These are phyloP conservation scores for Cutaneotrichosporon mucoides DNA, from an alignment of 1,284 basidiomycete genomes.

Conservation along the genomic window DNA sequence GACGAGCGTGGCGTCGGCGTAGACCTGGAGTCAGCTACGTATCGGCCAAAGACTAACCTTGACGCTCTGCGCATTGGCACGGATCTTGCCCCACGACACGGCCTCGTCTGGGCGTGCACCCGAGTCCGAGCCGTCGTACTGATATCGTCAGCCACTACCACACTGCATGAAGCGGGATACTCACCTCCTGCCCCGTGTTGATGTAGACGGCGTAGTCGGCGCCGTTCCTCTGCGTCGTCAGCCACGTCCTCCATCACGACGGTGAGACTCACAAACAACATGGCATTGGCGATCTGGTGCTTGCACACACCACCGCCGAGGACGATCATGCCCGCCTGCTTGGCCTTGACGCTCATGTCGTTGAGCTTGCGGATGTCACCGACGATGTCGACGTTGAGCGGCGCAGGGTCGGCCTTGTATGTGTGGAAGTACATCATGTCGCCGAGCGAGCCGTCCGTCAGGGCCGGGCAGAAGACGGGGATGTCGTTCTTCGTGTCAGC, in stretches of 20 bases:
- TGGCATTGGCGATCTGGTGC: conserved; percentile 98
- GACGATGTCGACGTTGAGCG: conserved; percentile 88
- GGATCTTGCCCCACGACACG: conserved; percentile 98
- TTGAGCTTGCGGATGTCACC: conserved; percentile 89
- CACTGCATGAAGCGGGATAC: background rate
- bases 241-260: background rate
- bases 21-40: conserved; percentile 45
- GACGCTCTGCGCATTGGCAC: conserved; percentile 81
- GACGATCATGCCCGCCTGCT: conserved; percentile 97
- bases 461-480: conserved; percentile 95
- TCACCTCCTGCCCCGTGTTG: conserved; percentile 88
- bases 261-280: conserved; percentile 75
- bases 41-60: conserved; percentile 59
- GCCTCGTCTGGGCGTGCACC: conserved; percentile 97
- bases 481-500: conserved; percentile 73
- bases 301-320: conserved; percentile 98
- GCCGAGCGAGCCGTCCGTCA: conserved; percentile 95
- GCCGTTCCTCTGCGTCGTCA: conserved; percentile 62
- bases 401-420: conserved; percentile 71
- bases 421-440: conserved; percentile 99
- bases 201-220: conserved; percentile 98
- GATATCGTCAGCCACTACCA: background rate
- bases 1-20: conserved; percentile 73
- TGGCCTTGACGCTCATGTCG: conserved; percentile 79
- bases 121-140: conserved; percentile 95